phyloP scores from a whole-genome alignment of 768 basidiomycete species.

The Coprinopsis marcescibilis region DNA sequence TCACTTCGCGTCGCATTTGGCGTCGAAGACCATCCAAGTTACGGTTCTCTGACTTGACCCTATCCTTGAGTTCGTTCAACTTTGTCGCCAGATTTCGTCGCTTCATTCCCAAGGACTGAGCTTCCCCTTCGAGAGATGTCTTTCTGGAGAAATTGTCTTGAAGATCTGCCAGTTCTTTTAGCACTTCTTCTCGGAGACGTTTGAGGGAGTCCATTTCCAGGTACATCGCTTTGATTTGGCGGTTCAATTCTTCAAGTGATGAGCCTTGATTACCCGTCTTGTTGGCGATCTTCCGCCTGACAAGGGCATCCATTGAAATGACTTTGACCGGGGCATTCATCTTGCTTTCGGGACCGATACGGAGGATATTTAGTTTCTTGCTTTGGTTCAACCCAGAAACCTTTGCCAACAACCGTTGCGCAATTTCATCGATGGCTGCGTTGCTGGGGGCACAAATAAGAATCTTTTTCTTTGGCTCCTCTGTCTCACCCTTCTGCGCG shows the following conservation, averaged over 20 bases:
- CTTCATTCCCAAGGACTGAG: slow-evolving; percentile 55
- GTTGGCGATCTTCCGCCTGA: slow-evolving; percentile 65
- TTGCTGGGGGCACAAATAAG: slow-evolving; percentile 97
- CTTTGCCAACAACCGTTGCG: slow-evolving; percentile 79
- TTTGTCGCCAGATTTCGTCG: slow-evolving; percentile 60
- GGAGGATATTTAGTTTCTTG: slow-evolving; percentile 73
- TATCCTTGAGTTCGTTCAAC: slow-evolving; percentile 75
- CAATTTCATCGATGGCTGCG: slow-evolving; percentile 96
- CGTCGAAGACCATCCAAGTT: slow-evolving; percentile 79
- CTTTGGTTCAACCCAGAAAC: slow-evolving; percentile 37
- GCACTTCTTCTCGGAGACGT: slow-evolving; percentile 47
- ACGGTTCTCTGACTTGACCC: slow-evolving; percentile 73
- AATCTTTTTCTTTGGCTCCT: slow-evolving; percentile 51
- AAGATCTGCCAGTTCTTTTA: slow-evolving; percentile 48
- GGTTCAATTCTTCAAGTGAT: slow-evolving; percentile 45
- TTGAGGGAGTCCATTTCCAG: slow-evolving; percentile 69
- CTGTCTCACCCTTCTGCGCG: slow-evolving; percentile 32
- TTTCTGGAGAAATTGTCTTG: slow-evolving; percentile 53
- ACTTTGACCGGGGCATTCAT: slow-evolving; percentile 80
- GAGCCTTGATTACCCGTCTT: slow-evolving; percentile 22
- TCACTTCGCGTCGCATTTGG: slow-evolving; percentile 65
- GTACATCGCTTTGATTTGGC: slow-evolving; percentile 53
- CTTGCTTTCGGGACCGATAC: slow-evolving; percentile 74
- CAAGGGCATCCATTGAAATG: slow-evolving; percentile 80
- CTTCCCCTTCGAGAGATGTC: slow-evolving; percentile 62